Evolutionary conservation across 257 asterid genomes (phyloP), one percentile per base, ranked within the genome.

Genomic region (Ophiorrhiza pumila): DNA sequence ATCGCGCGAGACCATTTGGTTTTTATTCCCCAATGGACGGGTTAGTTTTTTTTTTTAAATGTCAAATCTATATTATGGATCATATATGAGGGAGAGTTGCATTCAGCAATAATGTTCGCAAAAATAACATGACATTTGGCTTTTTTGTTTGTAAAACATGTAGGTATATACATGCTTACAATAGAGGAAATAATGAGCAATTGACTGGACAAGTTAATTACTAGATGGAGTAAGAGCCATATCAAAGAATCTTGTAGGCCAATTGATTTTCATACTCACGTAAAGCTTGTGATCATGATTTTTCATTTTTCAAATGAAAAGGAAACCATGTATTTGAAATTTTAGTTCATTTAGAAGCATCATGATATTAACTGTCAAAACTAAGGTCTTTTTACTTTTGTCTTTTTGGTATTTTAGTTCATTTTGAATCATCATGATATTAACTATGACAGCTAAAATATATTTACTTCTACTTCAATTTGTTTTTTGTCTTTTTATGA

Each of bases 1-100:
- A 79, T n/a, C n/a, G 86, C 77, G 41, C n/a, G 69, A 87, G 77
- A 75, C 90, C 90, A 58, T 85, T 93, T 73, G 98, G 98, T 71
- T 91, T 87, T 83, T 93, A 91, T 83, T 89, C 97, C 74, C 98
- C 97, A 7, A 87, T 78, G 58, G 89, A 89, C 55, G 95, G 97
- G 98, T 91, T 62, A 71, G 92, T 81, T 77, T 52, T 32, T 62
- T 58, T 3, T 59, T 63, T 60, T 22, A 41, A 39, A 31, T 58
- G 46, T 57, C 41, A 32, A 0, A 57, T 27, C 20, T 23, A 1
- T 41, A 11, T 31, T 20, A 5, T 42, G 65, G 42, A 55, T 42
- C 56, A 9, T 31, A 39, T 46, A 15, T 35, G 37, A 11, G n/a
- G 42, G 23, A 42, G 25, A 64, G 25, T 5, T 15, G 46, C 69